Base-by-base conservation (phyloP, 306 rosid species). In the Dryas octopetala region DNA sequence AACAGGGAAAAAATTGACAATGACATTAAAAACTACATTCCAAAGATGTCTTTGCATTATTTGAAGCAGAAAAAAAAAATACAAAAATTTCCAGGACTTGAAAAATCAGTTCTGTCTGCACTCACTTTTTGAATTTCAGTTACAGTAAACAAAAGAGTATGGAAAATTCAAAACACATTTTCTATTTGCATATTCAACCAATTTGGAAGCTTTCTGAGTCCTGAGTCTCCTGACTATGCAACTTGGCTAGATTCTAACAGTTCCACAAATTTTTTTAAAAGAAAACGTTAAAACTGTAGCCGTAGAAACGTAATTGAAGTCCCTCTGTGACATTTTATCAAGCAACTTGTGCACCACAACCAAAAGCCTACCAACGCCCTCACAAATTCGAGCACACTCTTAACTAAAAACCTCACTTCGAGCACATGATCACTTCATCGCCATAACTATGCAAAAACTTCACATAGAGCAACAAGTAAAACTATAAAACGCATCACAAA, bases 291-390 rank as follows among this genome's bases (percentile, higher is more conserved):
- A 51, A 41, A 58, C 32, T 14, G 43, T 43, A 40, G 51, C 17
- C 45, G 53, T 77, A 44, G 45, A 49, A 54, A 44, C 57, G 4
- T 44, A 55, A 55, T 57, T 50, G 47, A 59, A 38, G 32, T 63
- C 74, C 73, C 76, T 74, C 62, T 66, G 71, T 9, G 81, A 66
- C 87, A 88, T 76, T 82, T 74, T 55, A 70, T 81, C 86, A 26
- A 85, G 41, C 88, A 83, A 58, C 1, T 84, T 6, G 73, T 70
- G 61, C 61, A 23, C 70, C 26, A 23, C 58, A 32, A 71, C 57
- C 53, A 52, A 66, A 66, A 28, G 41, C 45, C 77, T 12, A 67
- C 3, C 53, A 6, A 6, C 75, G 60, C 40, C 13, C 12, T 48
- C 23, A 7, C 64, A 66, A 38, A 66, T n/a, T 5, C 58, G 5